Base-by-base conservation (phyloP, 2,329 filamentous ascomycete genomes). In the Colletotrichum aenigma region DNA sequence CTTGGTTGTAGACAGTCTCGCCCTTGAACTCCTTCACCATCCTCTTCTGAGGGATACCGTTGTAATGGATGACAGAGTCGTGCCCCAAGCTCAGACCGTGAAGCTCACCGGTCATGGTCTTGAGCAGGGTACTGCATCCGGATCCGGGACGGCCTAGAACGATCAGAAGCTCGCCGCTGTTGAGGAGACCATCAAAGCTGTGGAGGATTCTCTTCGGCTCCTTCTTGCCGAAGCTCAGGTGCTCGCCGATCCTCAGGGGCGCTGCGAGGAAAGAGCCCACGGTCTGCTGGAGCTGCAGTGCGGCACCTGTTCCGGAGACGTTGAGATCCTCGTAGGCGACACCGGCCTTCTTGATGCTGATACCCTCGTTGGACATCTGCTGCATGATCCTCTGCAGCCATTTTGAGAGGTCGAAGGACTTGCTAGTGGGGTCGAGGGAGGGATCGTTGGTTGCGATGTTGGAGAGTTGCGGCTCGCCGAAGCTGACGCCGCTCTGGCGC, bases 1-100 rank as follows among this genome's bases (percentile, higher is more conserved):
- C 94, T 16, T 95, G 93, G 78, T 95, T 95, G 82, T 96, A 96
- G 15, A 95, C 87, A 2, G 93, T 88, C 82, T 92, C 92, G 55
- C 92, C 92, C 74, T 91, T 89, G 80, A 93, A 94, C 79, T 93
- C 88, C 75, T 88, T 87, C 65, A 86, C 85, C 88, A 93, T 92
- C 71, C 86, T 82, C 72, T 85, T 81, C 76, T 88, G 87, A 0
- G 87, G 81, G n/a, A 90, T 89, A 24, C 92, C 93, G 70, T 93
- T 90, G 82, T 94, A 94, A 79, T 93, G 89, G 26, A 94, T 87
- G 0, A 80, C 80, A 0, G 91, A 89, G 2, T 85, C 73, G 0
- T 88, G 80, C 28, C 89, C 89, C 4, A 93, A 79, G 13, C 87
- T 83, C 24, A 94, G 84, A 0, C 92, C 92, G 64, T 92, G 85